phyloP scores from a whole-genome alignment of 176 grass and related monocot genomes.

The Ensete glaucum region DNA sequence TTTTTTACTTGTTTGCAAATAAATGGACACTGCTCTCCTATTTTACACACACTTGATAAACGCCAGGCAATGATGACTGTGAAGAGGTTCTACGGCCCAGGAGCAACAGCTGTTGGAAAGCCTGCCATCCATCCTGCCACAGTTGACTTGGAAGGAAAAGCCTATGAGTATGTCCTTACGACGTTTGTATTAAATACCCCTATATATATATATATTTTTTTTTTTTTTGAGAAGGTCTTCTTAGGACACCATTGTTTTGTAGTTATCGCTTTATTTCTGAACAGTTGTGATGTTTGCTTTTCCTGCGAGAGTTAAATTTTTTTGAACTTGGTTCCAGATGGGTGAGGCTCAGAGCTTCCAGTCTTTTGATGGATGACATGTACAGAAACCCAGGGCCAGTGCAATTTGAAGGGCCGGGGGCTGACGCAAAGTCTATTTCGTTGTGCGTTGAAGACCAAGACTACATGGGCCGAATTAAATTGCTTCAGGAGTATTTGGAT shows the following conservation, averaged over 20 bases:
- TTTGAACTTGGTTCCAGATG: slow-evolving; percentile 32
- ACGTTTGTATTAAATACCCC: too few relatives aligned
- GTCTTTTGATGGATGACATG: slow-evolving; percentile 86
- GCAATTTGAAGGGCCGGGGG: slow-evolving; percentile 79
- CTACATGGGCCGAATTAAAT: slow-evolving; percentile 97
- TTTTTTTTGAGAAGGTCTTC: too few relatives aligned
- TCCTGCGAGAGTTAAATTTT: too few relatives aligned
- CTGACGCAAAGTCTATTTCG: slow-evolving; percentile 60
- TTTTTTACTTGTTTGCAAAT: not conserved
- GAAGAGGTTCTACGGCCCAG: slow-evolving; percentile 67
- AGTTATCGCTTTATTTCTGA: too few relatives aligned
- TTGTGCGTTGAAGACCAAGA: slow-evolving; percentile 95
- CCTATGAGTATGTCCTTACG: slow-evolving; percentile 65
- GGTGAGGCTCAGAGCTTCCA: slow-evolving; percentile 62
- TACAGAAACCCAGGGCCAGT: slow-evolving; percentile 93
- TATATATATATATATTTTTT: too few relatives aligned
- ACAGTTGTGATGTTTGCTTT: too few relatives aligned
- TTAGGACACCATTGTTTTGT: too few relatives aligned
- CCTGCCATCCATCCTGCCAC: slow-evolving; percentile 88
- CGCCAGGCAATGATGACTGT: slow-evolving; percentile 91
- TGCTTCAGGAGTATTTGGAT: slow-evolving; percentile 80
- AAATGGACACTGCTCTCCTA: too few relatives aligned
- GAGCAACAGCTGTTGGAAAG: slow-evolving; percentile 66
- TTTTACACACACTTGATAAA: too few relatives aligned
- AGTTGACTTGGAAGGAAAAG: slow-evolving; percentile 87